Base-by-base conservation (phyloP, 805 yeast species). In the Metschnikowia similis region DNA sequence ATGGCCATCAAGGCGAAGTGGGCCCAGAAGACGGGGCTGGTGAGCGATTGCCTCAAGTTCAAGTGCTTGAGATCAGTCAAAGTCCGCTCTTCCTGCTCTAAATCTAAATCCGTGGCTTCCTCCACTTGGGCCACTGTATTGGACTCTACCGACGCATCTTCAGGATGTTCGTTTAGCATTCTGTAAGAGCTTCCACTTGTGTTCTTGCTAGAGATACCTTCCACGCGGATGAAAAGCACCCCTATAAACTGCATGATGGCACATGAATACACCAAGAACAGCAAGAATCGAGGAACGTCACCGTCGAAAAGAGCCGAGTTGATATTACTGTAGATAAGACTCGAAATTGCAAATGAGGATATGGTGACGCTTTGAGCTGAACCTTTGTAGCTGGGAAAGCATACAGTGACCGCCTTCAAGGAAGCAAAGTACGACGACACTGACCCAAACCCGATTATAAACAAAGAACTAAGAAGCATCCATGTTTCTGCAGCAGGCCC, bases 301-400 rank as follows among this genome's bases (percentile, higher is more conserved):
- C 64, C 65, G 13, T 58, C 40, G 26, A 61, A 63, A 3, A 62
- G 34, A 16, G 50, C 45, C 35, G 64, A 53, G 14, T 62, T 51
- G 14, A 66, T 52, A 8, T 52, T 51, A 55, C 62, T 63, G 52
- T 55, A 66, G 8, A 67, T 28, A 35, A 67, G 55, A 40, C 67
- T 61, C 9, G 70, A 60, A 8, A 68, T 66, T n/a, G 72, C 72
- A 59, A 68, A 68, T 9, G 68, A 64, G 1, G 72, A 69, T 42
- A 68, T 68, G 13, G 72, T 66, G 11, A 68, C 54, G 48, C 70
- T 65, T 52, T 68, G 72, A 7, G 72, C 72, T 1, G 69, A 55
- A n/a, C 69, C 70, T 50, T 66, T 67, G 47, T 45, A 60, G 21
- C 57, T 55, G 6, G 72, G 72, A 43, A 68, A 68, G 47, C 58